These are phyloP conservation scores for Sugiyamaella smithiae DNA, from an alignment of 805 yeast species.

Conservation along the genomic window DNA sequence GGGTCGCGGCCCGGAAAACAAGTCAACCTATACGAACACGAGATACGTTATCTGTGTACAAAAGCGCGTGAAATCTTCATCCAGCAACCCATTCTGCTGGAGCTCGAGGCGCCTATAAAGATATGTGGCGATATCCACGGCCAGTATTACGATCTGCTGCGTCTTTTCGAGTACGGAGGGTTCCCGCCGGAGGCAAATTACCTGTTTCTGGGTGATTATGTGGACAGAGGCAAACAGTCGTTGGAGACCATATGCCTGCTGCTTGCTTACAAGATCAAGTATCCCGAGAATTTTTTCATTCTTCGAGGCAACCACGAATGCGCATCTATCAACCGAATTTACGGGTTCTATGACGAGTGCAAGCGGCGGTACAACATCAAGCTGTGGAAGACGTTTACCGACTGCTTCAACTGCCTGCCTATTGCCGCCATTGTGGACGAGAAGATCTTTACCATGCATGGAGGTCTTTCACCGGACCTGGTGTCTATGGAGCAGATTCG, in stretches of 20 bases:
- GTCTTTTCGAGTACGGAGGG: constrained; percentile 97
- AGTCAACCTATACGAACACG: constrained; percentile 89
- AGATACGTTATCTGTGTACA: constrained; percentile 92
- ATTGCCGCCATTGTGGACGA: constrained; percentile 98
- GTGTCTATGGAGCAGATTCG: constrained; percentile 98
- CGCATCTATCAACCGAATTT: constrained; percentile 95
- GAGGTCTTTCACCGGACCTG: constrained; percentile 95
- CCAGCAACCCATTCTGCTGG: constrained; percentile 93
- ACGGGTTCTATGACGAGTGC: constrained; percentile 98
- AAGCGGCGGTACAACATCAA: constrained; percentile 97
- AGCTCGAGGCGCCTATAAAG: constrained; percentile 95
- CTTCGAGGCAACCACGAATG: constrained; percentile 98
- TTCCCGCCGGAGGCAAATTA: constrained; percentile 99
- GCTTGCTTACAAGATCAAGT: constrained; percentile 94
- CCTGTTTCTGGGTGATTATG: constrained; percentile 93
- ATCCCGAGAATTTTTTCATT: constrained; percentile 96
- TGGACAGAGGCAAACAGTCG: constrained; percentile 97
- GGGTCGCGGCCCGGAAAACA: constrained; percentile 98
- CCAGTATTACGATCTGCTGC: constrained; percentile 91
- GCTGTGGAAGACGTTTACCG: constrained; percentile 98
- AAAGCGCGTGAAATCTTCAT: constrained; percentile 97
- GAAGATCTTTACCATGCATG: constrained; percentile 98
- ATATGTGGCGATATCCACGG: constrained; percentile 97
- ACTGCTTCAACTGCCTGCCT: constrained; percentile 97
- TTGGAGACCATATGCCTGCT: constrained; percentile 91